Conservation (phyloP, 352 stramenopile genomes). For the Phytophthora vignae region DNA sequence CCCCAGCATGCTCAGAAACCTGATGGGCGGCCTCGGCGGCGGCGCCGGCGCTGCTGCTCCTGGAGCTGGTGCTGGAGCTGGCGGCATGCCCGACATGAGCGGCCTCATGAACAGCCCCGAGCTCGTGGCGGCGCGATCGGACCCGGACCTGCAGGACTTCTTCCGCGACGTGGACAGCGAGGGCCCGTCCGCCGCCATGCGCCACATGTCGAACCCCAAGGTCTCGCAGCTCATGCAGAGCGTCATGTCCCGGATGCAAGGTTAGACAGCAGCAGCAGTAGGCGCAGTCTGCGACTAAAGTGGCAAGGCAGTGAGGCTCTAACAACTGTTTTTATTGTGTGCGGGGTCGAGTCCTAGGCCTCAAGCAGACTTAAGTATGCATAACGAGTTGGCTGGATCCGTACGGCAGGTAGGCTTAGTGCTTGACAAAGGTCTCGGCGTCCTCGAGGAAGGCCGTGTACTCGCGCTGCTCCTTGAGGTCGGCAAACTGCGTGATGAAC, state of each 20-base stretch:
- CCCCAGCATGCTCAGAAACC: constrained; percentile 76
- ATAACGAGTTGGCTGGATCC: constrained; percentile 4
- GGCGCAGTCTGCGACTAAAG: too few species aligned
- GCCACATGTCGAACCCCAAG: constrained; percentile 90
- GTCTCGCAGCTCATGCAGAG: constrained; percentile 83
- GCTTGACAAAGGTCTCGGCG: constrained; percentile 72
- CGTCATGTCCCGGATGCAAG: constrained; percentile 72
- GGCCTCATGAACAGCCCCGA: constrained; percentile 79
- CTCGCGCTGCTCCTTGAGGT: constrained; percentile 89
- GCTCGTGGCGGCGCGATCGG: constrained; percentile 69
- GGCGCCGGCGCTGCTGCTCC: constrained; percentile 38
- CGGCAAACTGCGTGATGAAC: constrained; percentile 86
- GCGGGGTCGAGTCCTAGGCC: constrained; percentile 7
- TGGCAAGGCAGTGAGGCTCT: constrained; percentile 16
- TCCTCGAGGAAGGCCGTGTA: constrained; percentile 84
- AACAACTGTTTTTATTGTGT: constrained; percentile 27
- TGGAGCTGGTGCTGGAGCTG: constrained; percentile 32
- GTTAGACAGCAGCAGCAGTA: constrained; percentile 25
- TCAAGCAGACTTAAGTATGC: constrained; percentile 18
- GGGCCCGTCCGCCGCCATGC: constrained; percentile 81
- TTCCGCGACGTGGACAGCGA: constrained; percentile 84
- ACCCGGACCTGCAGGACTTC: constrained; percentile 82
- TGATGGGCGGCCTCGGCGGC: constrained; percentile 76
- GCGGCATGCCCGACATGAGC: constrained; percentile 78
- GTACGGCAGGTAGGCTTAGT: constrained; percentile 40